Percentiles rank a stretch among this genome's conserved stretches.
phyloP scores from a whole-genome alignment of 768 basidiomycete genomes.

The Phaeotremella skinneri region DNA sequence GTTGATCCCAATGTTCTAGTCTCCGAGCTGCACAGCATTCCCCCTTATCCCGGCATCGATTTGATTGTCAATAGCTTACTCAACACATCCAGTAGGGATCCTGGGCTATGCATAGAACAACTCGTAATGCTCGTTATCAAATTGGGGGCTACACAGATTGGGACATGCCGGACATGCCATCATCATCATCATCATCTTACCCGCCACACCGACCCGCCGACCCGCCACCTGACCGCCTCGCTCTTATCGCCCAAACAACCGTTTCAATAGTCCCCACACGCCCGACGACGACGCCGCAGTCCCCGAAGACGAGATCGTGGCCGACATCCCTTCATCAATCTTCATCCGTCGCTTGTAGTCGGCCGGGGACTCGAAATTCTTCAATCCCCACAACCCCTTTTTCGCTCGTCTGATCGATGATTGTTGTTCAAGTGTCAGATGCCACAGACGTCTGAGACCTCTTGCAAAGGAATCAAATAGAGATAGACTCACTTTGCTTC shows the following conservation, averaged over 20 bases:
- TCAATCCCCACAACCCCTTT: conserved; percentile 70
- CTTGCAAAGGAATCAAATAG: neutral
- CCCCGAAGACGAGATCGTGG: too few relatives aligned
- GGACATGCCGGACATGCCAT: too few relatives aligned
- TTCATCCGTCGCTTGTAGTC: conserved; percentile 70
- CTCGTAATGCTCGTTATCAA: too few relatives aligned
- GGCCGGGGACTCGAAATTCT: conserved; percentile 65
- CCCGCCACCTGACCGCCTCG: neutral
- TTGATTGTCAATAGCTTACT: too few relatives aligned
- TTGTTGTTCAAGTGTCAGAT: conserved; percentile 2
- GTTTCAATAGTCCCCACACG: neutral
- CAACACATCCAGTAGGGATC: too few relatives aligned
- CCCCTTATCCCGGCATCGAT: too few relatives aligned
- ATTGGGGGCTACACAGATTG: too few relatives aligned
- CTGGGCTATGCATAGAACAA: too few relatives aligned
- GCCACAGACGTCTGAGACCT: neutral
- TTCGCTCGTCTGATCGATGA: conserved; percentile 63
- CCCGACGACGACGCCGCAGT: conserved; percentile 1
- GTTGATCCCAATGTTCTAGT: too few relatives aligned
- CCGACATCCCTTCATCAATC: conserved; percentile 38
- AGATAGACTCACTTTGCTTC: conserved; percentile 63
- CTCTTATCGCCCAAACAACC: neutral
- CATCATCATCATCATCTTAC: too few relatives aligned
- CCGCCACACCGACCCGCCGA: neutral
- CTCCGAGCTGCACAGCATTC: too few relatives aligned